Base-by-base conservation (phyloP, 1,139 yeast genomes). In the Hansenula lynferdii region DNA sequence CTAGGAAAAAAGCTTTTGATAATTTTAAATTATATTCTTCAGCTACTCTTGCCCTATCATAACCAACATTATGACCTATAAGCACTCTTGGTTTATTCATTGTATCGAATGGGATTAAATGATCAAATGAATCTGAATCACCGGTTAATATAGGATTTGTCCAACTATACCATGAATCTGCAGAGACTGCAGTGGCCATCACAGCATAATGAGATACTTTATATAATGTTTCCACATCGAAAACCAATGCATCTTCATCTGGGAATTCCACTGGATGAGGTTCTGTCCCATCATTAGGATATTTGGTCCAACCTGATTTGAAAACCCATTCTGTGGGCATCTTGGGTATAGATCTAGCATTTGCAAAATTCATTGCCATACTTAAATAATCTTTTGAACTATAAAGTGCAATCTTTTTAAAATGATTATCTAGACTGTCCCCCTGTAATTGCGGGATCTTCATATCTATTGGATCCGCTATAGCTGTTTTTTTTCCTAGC, bases 81-180 rank as follows among this genome's bases (percentile, higher is more conserved):
- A 90, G 66, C 12, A 89, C 61, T 47, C 79, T 80, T 4, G 71
- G 68, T 7, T 54, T 54, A 9, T 64, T 58, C 23, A 60, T 57
- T 6, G 72, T 67, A 48, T 80, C 74, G 55, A 90, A 59, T 0
- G 96, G 95, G 2, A 90, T 80, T 41, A 90, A 64, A 49, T 85
- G 94, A 3, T 61, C 67, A 28, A 80, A 68, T 16, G 54, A 46
- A 31, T 56, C 53, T 3, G 42, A 20, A 16, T 71, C 77, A 2
- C 70, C 75, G 7, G 78, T 65, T 17, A 90, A 61, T 61, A 74
- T 80, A 0, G 97, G 96, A 0, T 96, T 86, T 4, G 86, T 80
- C 98, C 98, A 90, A 1, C 83, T 81, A 56, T 90, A 90, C 95
- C 97, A 87, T 0, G 96, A 96, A 23, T 72, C 64, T 0, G 71